Conservation (phyloP, 805 yeast genomes). For the Zygosaccharomyces rouxii region DNA sequence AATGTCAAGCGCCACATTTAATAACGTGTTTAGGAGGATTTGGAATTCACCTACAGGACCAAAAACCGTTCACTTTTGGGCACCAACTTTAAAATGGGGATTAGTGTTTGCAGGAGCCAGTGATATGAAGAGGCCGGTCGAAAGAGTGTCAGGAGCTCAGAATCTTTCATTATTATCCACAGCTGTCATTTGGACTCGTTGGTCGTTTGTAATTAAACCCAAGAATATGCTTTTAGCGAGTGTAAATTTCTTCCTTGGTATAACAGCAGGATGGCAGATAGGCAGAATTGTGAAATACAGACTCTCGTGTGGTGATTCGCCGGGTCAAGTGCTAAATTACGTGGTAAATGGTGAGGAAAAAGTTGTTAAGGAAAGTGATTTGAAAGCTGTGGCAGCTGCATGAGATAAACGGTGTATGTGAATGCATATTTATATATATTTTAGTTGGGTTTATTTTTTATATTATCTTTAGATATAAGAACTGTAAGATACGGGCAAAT, state of each 20-base stretch:
- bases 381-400: conserved; percentile 13
- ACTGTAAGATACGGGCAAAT: background rate
- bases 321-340: conserved; percentile 53
- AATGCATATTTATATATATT: background rate
- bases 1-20: conserved; percentile 20
- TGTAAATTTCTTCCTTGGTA: conserved; percentile 88
- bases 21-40: conserved; percentile 54
- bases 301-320: conserved; percentile 55
- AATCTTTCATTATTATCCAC: conserved; percentile 73
- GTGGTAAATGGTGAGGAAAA: conserved; percentile 46
- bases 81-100: conserved; percentile 74
- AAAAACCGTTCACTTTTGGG: conserved; percentile 96
- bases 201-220: conserved; percentile 93
- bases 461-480: background rate
- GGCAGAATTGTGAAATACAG: conserved; percentile 68
- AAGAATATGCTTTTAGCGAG: conserved; percentile 82
- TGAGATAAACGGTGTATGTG: background rate
- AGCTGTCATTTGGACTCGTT: conserved; percentile 95
- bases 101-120: conserved; percentile 87
- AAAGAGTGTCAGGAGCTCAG: conserved; percentile 76
- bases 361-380: conserved; percentile 5
- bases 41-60: conserved; percentile 92
- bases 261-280: conserved; percentile 84
- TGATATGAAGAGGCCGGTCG: conserved; percentile 88
- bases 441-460: background rate